A percentile compares a stretch with the other conserved stretches of the same genome.
These are phyloP conservation scores for Tricholomella constricta DNA, from an alignment of 768 basidiomycete species.

Conservation along the genomic window DNA sequence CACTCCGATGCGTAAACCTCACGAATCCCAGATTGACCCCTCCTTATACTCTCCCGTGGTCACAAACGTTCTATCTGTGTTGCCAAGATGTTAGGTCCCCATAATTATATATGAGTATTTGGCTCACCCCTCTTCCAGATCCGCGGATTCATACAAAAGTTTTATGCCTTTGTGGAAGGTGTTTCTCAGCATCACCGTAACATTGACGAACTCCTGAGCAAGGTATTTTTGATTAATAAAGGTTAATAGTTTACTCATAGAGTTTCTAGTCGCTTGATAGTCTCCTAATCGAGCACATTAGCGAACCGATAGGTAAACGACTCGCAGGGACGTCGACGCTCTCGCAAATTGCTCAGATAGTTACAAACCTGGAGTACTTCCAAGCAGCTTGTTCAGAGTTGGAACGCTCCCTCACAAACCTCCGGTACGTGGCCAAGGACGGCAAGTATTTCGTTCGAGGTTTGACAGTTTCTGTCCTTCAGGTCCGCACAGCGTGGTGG, in stretches of 20 bases:
- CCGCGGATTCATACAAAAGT: conserved; percentile 79
- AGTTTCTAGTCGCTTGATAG: conserved; percentile 76
- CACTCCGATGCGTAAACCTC: conserved; percentile 1
- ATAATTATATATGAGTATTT: neutral
- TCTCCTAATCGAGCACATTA: conserved; percentile 75
- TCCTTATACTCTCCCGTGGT: conserved; percentile 88
- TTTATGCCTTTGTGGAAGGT: conserved; percentile 96
- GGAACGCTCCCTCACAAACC: conserved; percentile 78
- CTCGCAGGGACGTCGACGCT: conserved; percentile 75
- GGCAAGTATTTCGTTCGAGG: neutral
- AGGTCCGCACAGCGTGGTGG: conserved; percentile 87
- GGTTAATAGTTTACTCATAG: neutral
- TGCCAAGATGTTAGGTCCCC: conserved; percentile 74
- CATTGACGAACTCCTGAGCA: conserved; percentile 88
- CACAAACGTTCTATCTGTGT: conserved; percentile 91
- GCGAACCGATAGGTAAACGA: conserved; percentile 73
- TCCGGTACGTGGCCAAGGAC: conserved; percentile 53
- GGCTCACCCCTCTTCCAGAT: conserved; percentile 13
- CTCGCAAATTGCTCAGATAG: conserved; percentile 90
- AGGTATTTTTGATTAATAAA: conserved; percentile 48
- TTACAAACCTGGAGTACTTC: conserved; percentile 92
- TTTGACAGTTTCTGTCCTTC: conserved; percentile 2
- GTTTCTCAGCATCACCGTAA: conserved; percentile 89
- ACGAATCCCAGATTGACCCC: conserved; percentile 50
- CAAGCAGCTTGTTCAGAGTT: conserved; percentile 83